phyloP scores from a whole-genome alignment of 2,329 filamentous ascomycete genomes.

The Xylaria digitata region DNA sequence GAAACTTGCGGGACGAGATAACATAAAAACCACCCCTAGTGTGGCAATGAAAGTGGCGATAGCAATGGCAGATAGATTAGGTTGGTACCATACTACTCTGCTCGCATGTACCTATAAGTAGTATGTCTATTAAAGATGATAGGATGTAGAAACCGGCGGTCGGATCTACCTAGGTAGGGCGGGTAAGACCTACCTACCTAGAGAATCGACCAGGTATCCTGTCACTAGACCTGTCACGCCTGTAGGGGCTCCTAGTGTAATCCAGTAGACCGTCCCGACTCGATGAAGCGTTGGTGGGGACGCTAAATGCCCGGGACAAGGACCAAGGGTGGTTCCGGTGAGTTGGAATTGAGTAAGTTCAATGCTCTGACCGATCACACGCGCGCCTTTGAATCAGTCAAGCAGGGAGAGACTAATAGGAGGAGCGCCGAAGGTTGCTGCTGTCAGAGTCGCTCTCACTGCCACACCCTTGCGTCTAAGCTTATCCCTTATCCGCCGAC shows the following conservation, averaged over 20 bases:
- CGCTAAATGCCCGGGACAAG: slow-evolving; percentile 31
- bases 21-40: slow-evolving; percentile 32
- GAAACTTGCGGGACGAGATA: slow-evolving; percentile 17
- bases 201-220: too few relatives aligned
- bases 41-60: slow-evolving; percentile 27
- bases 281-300: slow-evolving; percentile 29
- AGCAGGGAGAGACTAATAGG: slow-evolving; percentile 13
- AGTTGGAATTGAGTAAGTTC: slow-evolving; percentile 33
- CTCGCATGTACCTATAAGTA: slow-evolving; percentile 1
- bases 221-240: slow-evolving; percentile 4
- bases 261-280: slow-evolving; percentile 24
- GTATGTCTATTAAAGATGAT: slow-evolving; percentile 3
- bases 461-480: slow-evolving; percentile 10
- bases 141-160: slow-evolving; percentile 10
- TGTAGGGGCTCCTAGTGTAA: slow-evolving; percentile 14
- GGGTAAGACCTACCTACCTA: slow-evolving; percentile 5
- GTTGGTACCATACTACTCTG: slow-evolving; percentile 5
- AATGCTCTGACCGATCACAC: slow-evolving; percentile 19
- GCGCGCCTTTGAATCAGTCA: slow-evolving; percentile 22
- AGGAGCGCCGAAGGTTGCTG: slow-evolving; percentile 15
- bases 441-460: slow-evolving; percentile 17
- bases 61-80: slow-evolving; percentile 5
- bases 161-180: slow-evolving; percentile 8
- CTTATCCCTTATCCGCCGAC: slow-evolving; percentile 9
- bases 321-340: slow-evolving; percentile 30